These are phyloP conservation scores for Inonotus hispidus DNA, from an alignment of 1,284 basidiomycete species.

Conservation along the genomic window DNA sequence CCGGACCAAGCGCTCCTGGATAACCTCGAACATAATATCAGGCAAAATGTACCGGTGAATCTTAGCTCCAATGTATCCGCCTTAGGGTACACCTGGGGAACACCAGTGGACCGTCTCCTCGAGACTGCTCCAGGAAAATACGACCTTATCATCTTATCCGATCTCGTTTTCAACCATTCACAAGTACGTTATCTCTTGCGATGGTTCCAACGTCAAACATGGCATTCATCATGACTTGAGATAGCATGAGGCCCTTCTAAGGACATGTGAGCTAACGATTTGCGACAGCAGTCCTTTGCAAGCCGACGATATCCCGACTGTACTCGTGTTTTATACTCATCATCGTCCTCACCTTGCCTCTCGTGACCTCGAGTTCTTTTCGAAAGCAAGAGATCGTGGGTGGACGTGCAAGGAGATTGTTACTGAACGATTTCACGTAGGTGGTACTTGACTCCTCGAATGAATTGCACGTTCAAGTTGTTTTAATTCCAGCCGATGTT, in stretches of 20 bases:
- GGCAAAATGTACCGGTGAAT: constrained; percentile 43
- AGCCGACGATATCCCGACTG: constrained; percentile 37
- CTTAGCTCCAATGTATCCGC: constrained; percentile 36
- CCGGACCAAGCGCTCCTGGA: constrained; percentile 78
- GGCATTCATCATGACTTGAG: background rate
- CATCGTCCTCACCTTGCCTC: constrained; percentile 84
- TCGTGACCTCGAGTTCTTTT: constrained; percentile 83
- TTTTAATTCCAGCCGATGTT: constrained; percentile 68
- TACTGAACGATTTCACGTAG: constrained; percentile 39
- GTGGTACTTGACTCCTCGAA: background rate
- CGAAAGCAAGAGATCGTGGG: constrained; percentile 55
- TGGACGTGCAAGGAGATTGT: constrained; percentile 78
- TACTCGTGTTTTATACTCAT: constrained; percentile 91
- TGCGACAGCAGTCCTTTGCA: constrained; percentile 19
- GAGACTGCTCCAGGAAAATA: constrained; percentile 38
- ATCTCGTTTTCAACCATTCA: constrained; percentile 88
- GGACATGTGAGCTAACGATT: constrained; percentile 59
- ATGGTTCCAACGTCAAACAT: no score
- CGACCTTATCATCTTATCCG: constrained; percentile 85
- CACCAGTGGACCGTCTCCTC: constrained; percentile 49
- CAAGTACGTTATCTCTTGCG: constrained; percentile 41
- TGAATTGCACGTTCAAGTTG: background rate
- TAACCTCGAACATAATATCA: constrained; percentile 73
- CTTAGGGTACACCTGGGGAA: constrained; percentile 91
- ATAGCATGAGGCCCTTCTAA: constrained; percentile 79